Evolutionary conservation across 2,329 filamentous ascomycete genomes (phyloP).

Genomic region (Dactylellina parvicollis): DNA sequence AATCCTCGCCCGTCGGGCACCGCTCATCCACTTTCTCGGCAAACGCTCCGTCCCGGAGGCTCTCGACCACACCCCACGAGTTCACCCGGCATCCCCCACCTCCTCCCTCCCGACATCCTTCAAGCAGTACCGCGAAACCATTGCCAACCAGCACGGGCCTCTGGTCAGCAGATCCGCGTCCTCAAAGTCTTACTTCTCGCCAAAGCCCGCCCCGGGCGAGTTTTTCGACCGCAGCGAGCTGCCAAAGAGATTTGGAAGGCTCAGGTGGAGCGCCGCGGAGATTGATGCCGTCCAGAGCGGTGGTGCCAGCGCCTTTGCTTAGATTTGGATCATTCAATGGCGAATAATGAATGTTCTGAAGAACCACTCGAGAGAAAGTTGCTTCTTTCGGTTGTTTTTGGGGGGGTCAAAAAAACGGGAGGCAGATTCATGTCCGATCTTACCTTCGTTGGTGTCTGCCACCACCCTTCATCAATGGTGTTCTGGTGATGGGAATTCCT

Average conservation of each 20-base stretch:
- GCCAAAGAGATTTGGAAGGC: constrained; percentile 80
- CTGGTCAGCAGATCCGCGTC: constrained; percentile 70
- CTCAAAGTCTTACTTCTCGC: constrained; percentile 40
- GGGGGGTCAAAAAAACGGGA: too few species aligned
- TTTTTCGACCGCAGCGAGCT: constrained; percentile 91
- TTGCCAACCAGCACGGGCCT: constrained; percentile 78
- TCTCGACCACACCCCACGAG: constrained; percentile 77
- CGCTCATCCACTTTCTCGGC: constrained; percentile 72
- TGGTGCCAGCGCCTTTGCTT: constrained; percentile 75
- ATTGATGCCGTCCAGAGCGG: constrained; percentile 97
- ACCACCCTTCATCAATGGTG: too few species aligned
- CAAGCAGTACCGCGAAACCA: constrained; percentile 78
- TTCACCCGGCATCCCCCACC: constrained; percentile 76
- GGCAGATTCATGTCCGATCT: too few species aligned
- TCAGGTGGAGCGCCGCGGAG: constrained; percentile 78
- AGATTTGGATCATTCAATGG: too few species aligned
- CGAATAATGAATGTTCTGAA: too few species aligned
- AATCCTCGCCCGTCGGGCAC: constrained; percentile 70
- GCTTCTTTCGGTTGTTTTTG: too few species aligned
- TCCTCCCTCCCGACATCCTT: constrained; percentile 75
- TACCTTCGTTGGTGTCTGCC: too few species aligned
- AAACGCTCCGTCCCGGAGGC: constrained; percentile 72
- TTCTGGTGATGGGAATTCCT: too few species aligned
- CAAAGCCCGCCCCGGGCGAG: constrained; percentile 74
- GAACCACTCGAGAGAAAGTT: too few species aligned